Conservation (phyloP, 371 early-diverging fungal genomes). For the Chytridium lagenaria region DNA sequence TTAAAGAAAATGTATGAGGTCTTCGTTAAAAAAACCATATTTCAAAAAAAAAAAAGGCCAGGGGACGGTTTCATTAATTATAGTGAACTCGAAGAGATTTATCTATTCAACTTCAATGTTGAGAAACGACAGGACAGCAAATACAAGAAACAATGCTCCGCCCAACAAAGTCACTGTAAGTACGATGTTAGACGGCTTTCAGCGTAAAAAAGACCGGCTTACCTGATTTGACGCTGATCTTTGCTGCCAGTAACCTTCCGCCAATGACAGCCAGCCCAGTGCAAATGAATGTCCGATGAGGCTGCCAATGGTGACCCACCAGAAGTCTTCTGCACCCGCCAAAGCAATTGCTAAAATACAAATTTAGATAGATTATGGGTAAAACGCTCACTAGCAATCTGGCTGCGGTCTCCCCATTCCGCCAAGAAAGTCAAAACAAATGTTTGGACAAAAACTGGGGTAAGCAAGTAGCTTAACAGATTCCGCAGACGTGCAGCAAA, state of each 20-base stretch:
- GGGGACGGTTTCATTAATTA: too few species aligned
- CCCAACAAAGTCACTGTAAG: constrained; percentile 80
- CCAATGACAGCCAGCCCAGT: constrained; percentile 92
- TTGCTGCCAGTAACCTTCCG: constrained; percentile 82
- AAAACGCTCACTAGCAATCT: constrained; percentile 57
- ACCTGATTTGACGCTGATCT: constrained; percentile 92
- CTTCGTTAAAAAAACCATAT: too few species aligned
- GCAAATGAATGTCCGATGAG: constrained; percentile 90
- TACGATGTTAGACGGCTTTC: background rate
- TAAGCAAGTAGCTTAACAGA: constrained; percentile 69
- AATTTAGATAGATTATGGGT: background rate
- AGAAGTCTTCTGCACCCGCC: constrained; percentile 80
- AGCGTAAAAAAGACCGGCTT: constrained; percentile 29
- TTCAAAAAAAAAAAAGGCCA: too few species aligned
- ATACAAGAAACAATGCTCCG: constrained; percentile 81
- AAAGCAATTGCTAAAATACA: constrained; percentile 80
- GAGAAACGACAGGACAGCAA: constrained; percentile 56
- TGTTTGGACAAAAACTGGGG: constrained; percentile 92
- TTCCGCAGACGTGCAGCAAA: constrained; percentile 59
- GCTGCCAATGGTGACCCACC: constrained; percentile 84
- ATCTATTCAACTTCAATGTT: background rate
- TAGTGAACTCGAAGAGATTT: too few species aligned
- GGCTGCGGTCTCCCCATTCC: constrained; percentile 97
- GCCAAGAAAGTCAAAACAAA: constrained; percentile 95
- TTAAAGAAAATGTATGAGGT: too few species aligned